A percentile compares a stretch with the other conserved stretches of the same genome.
Evolutionary conservation across 1,284 basidiomycete genomes (phyloP).

Genomic region (Rhizopogon hawkerae): DNA sequence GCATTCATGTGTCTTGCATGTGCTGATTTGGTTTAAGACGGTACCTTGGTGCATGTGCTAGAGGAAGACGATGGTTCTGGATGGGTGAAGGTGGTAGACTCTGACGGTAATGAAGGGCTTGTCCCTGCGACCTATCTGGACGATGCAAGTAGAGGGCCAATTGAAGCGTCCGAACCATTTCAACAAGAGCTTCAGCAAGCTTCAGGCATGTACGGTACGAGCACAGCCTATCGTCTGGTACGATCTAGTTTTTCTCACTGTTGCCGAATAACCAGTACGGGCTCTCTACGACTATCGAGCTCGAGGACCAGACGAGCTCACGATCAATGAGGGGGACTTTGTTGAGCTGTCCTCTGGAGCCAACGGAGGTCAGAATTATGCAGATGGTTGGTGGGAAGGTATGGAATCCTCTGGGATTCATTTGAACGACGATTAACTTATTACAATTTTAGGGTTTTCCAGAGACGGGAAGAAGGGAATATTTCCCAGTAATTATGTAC

Average conservation of each 20-base stretch:
- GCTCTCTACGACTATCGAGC: conserved; percentile 64
- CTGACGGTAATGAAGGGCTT: conserved; percentile 53
- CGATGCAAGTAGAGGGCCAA: conserved; percentile 21
- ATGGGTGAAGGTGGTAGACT: conserved; percentile 71
- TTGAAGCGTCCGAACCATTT: conserved; percentile 11
- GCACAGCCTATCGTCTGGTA: background rate
- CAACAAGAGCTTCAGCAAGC: conserved; percentile 19
- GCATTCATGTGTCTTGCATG: conserved; percentile 3
- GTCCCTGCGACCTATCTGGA: conserved; percentile 74
- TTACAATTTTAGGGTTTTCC: conserved; percentile 46
- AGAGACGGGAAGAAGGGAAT: conserved; percentile 59
- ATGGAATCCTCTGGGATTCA: conserved; percentile 4
- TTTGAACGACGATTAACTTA: conserved; percentile 19
- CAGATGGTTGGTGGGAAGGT: conserved; percentile 82
- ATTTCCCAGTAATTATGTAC: conserved; percentile 79
- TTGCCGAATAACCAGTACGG: conserved; percentile 40
- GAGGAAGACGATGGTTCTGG: conserved; percentile 77
- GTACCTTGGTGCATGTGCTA: conserved; percentile 47
- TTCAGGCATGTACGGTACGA: conserved; percentile 42
- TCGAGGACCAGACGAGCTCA: conserved; percentile 62
- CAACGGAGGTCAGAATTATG: conserved; percentile 54
- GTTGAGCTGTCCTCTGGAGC: conserved; percentile 57
- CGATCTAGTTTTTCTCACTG: conserved; percentile 6
- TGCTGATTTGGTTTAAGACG: conserved; percentile 39
- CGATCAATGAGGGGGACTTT: conserved; percentile 49